Evolutionary conservation across 1,139 yeast species (phyloP), one percentile per base, ranked within the genome.

Genomic region (Blastobotrys petasosporus): DNA sequence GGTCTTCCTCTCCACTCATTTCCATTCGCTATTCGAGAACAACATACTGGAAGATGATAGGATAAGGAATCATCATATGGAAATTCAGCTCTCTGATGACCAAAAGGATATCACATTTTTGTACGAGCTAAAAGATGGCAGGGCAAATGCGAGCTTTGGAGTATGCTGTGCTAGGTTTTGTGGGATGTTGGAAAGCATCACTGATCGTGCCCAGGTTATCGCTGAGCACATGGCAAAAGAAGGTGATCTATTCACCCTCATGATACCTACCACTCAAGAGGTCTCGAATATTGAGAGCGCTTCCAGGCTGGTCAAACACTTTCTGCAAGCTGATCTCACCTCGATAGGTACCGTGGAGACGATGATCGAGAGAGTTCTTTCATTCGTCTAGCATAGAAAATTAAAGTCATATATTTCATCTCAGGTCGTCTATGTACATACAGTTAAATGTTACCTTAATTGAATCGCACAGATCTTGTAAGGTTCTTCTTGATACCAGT

Each of bases 161-260:
- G 87, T 92, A 97, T 90, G 88, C 66, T 98, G 92, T 37, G 98
- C 98, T 0, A 72, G 94, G 4, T 92, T 92, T 97, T 94, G 98
- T 69, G 98, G 98, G n/a, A 84, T 92, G 13, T 33, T 33, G 9
- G 15, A 38, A n/a, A 17, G 13, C 20, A 38, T 38, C 4, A 23
- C 30, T 2, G 8, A 17, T 6, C 32, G 41, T 8, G 41, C 41
- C 5, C 34, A 38, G 8, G 15, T 28, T 5, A 25, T 38, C 25
- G 34, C 30, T 3, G 30, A 29, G n/a, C 33, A 38, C 7, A n/a
- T 38, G 23, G 23, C 15, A 9, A 2, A 2, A 2, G 13, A 6
- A 12, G 41, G 41, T 4, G 13, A 29, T 43, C 70, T 80, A 2
- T 71, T 70, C 40, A 68, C 67, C 2, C 85, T 92, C 53, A 88